These are phyloP conservation scores for Gonapodya prolifera DNA, from an alignment of 192 early-diverging fungal species.

Conservation along the genomic window DNA sequence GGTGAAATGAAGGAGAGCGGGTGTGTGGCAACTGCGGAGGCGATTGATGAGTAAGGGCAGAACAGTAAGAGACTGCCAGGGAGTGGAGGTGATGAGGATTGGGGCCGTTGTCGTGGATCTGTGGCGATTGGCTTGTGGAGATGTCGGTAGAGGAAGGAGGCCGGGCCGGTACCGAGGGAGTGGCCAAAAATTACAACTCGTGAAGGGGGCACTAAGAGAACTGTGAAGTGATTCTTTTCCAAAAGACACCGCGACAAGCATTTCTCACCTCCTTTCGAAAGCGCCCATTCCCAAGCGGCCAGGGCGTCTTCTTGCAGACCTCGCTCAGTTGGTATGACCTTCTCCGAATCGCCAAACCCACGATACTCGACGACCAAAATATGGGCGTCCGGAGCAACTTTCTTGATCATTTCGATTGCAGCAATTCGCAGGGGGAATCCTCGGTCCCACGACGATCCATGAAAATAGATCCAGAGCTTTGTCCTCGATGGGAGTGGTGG, in stretches of 20 bases:
- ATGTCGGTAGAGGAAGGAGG: slow-evolving; percentile 7
- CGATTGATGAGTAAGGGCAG: slow-evolving; percentile 24
- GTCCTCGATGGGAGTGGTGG: not conserved
- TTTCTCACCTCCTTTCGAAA: slow-evolving; percentile 12
- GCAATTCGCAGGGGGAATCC: not conserved
- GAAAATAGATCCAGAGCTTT: not conserved
- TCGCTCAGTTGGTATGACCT: slow-evolving; percentile 18
- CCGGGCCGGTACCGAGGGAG: slow-evolving; percentile 23
- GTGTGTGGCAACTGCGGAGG: slow-evolving; percentile 25
- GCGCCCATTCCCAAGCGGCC: slow-evolving; percentile 26
- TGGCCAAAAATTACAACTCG: slow-evolving; percentile 34
- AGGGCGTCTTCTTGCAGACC: slow-evolving; percentile 26
- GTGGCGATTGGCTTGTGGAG: not conserved
- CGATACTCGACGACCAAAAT: slow-evolving; percentile 40
- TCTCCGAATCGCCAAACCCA: slow-evolving; percentile 37
- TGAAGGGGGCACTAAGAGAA: slow-evolving; percentile 11
- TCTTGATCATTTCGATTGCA: not conserved
- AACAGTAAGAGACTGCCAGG: not conserved
- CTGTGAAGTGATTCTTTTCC: not conserved
- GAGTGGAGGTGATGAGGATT: not conserved
- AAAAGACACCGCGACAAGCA: not conserved
- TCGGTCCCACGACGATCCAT: not conserved
- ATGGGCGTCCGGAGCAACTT: slow-evolving; percentile 13
- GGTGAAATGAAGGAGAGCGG: slow-evolving; percentile 8
- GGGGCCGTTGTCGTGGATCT: not conserved